Percentiles rank a stretch among this genome's conserved stretches.
These are phyloP conservation scores for Arachis monticola DNA, from an alignment of 331 rosid species.

Conservation along the genomic window DNA sequence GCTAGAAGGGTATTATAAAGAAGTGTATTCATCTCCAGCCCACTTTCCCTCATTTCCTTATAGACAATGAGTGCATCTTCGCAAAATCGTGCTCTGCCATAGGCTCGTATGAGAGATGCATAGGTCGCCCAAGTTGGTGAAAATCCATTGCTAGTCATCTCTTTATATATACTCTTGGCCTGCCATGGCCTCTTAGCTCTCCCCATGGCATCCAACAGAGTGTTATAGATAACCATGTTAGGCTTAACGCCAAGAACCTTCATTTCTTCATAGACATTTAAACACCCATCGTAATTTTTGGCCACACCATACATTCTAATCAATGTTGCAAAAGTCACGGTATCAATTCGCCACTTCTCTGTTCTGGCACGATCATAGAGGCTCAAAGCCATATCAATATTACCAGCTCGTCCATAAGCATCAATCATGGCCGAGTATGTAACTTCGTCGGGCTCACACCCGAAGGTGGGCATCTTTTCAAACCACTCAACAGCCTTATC, in stretches of 20 bases:
- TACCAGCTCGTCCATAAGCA: slow-evolving; percentile 85
- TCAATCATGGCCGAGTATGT: slow-evolving; percentile 89
- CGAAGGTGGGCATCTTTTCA: slow-evolving; percentile 79
- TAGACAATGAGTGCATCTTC: slow-evolving; percentile 72
- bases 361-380: slow-evolving; percentile 82
- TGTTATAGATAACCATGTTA: slow-evolving; percentile 69
- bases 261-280: slow-evolving; percentile 92
- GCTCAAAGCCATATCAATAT: slow-evolving; percentile 76
- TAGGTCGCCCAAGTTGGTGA: slow-evolving; percentile 63
- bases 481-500: slow-evolving; percentile 88
- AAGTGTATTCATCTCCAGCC: slow-evolving; percentile 57
- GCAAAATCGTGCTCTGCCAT: slow-evolving; percentile 66
- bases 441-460: slow-evolving; percentile 76
- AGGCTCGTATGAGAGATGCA: slow-evolving; percentile 76
- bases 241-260: slow-evolving; percentile 80
- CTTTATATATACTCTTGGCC: slow-evolving; percentile 65
- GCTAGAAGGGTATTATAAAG: slow-evolving; percentile 76
- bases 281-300: slow-evolving; percentile 80
- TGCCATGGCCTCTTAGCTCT: slow-evolving; percentile 95
- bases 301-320: slow-evolving; percentile 79
- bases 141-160: slow-evolving; percentile 65
- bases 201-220: slow-evolving; percentile 88
- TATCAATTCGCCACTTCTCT: slow-evolving; percentile 74
- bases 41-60: slow-evolving; percentile 82
- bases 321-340: slow-evolving; percentile 68